Evolutionary conservation across 176 grass and related monocot genomes (phyloP).

Genomic region (Alloteropsis semialata): DNA sequence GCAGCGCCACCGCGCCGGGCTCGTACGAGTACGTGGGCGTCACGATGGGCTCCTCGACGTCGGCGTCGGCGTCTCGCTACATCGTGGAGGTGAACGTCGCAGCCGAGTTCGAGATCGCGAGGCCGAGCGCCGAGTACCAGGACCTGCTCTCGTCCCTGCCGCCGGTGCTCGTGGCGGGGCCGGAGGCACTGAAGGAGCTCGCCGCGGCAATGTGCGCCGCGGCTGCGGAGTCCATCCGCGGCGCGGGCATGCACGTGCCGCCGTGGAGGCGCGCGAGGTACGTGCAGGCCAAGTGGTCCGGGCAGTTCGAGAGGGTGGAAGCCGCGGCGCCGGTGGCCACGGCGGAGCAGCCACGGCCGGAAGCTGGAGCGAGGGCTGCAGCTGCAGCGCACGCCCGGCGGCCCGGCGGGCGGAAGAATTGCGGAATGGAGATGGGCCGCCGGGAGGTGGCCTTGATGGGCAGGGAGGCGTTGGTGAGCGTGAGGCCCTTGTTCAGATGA

Average conservation of each 20-base stretch:
- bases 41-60: not conserved
- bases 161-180: constrained; percentile 40
- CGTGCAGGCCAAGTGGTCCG: constrained; percentile 75
- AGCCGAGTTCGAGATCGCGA: constrained; percentile 70
- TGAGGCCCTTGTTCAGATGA: constrained; percentile 17
- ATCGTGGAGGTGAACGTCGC: constrained; percentile 65
- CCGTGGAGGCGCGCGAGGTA: constrained; percentile 76
- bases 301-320: constrained; percentile 15
- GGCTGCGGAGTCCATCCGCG: constrained; percentile 58
- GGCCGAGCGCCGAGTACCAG: constrained; percentile 55
- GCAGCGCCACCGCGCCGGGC: constrained; percentile 33
- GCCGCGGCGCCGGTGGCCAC: not conserved
- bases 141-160: constrained; percentile 47
- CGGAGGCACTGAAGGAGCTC: constrained; percentile 37
- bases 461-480: not conserved
- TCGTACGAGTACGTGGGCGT: constrained; percentile 70
- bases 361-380: not conserved
- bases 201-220: constrained; percentile 68
- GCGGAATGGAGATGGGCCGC: constrained; percentile 43
- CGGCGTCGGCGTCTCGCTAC: constrained; percentile 15
- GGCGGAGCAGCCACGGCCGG: not conserved
- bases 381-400: not conserved
- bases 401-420: constrained; percentile 11
- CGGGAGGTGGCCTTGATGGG: not conserved
- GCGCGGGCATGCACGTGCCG: constrained; percentile 66